These are phyloP conservation scores for Suillus subaureus DNA, from an alignment of 768 basidiomycete species.

Conservation along the genomic window DNA sequence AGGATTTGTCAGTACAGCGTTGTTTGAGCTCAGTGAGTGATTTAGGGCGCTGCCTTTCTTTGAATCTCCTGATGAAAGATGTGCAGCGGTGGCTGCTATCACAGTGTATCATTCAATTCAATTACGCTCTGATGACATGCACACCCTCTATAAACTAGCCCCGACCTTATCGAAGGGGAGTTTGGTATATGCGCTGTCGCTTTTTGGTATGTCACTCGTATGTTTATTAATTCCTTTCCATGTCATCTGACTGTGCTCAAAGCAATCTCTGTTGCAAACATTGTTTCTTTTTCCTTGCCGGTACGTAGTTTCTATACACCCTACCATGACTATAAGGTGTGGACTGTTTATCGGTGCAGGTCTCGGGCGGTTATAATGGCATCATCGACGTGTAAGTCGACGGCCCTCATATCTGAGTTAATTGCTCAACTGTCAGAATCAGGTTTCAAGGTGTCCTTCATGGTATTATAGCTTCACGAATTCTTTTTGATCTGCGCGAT, in stretches of 20 bases:
- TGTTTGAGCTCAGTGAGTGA: slow-evolving; percentile 14
- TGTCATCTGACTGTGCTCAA: background rate
- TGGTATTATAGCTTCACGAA: too few species aligned
- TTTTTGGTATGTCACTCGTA: slow-evolving; percentile 8
- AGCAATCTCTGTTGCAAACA: slow-evolving; percentile 11
- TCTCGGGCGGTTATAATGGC: slow-evolving; percentile 7
- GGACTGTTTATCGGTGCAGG: background rate
- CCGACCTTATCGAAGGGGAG: slow-evolving; percentile 9
- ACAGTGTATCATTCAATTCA: slow-evolving; percentile 4
- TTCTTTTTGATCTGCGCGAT: too few species aligned
- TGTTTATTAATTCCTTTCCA: background rate
- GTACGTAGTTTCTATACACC: slow-evolving; percentile 1
- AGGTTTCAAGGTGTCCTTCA: too few species aligned
- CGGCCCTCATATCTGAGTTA: background rate
- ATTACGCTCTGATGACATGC: background rate
- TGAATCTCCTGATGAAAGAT: background rate
- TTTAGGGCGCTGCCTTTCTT: background rate
- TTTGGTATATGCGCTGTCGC: slow-evolving; percentile 11
- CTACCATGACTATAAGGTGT: background rate
- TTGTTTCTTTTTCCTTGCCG: slow-evolving; percentile 11
- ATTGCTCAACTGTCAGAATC: too few species aligned
- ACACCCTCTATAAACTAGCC: background rate
- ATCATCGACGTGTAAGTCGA: slow-evolving; percentile 11
- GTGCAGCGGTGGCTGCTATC: slow-evolving; percentile 3
- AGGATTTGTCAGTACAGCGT: slow-evolving; percentile 6